phyloP scores from a whole-genome alignment of 2,329 filamentous ascomycete species.

The Trichoderma aggressivum region DNA sequence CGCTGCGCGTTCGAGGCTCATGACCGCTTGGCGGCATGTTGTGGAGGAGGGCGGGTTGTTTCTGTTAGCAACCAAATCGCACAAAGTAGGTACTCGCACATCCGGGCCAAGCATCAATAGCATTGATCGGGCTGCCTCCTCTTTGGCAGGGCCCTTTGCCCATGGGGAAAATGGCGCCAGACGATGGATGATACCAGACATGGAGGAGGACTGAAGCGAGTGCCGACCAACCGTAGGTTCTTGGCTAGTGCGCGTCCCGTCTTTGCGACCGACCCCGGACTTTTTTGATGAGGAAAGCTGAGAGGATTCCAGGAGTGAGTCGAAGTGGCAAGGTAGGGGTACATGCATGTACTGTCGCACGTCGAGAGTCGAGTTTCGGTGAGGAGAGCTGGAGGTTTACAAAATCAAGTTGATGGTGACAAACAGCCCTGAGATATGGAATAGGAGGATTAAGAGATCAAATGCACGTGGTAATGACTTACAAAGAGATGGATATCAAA shows the following conservation, averaged over 20 bases:
- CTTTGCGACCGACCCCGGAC: neutral
- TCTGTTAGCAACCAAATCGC: neutral
- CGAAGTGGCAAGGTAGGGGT: neutral
- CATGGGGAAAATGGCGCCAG: conserved; percentile 1
- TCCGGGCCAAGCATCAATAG: neutral
- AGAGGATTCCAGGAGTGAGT: neutral
- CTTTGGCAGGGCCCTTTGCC: neutral
- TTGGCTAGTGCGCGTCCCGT: conserved; percentile 4
- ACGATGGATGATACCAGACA: neutral
- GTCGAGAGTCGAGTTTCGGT: neutral
- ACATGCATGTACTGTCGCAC: neutral
- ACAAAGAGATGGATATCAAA: neutral
- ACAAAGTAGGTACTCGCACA: neutral
- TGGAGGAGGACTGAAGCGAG: neutral
- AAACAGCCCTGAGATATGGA: neutral
- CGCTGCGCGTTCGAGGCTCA: neutral
- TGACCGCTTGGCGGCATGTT: neutral
- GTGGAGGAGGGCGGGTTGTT: neutral
- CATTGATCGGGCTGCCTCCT: neutral
- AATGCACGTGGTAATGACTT: neutral
- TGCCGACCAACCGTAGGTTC: conserved; percentile 7
- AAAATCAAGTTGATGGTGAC: neutral
- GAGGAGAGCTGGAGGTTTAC: neutral
- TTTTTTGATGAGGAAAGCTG: neutral
- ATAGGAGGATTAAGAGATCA: too few species aligned